Conservation (phyloP, 2,329 filamentous ascomycete species). For the Trichoderma brevicompactum region DNA sequence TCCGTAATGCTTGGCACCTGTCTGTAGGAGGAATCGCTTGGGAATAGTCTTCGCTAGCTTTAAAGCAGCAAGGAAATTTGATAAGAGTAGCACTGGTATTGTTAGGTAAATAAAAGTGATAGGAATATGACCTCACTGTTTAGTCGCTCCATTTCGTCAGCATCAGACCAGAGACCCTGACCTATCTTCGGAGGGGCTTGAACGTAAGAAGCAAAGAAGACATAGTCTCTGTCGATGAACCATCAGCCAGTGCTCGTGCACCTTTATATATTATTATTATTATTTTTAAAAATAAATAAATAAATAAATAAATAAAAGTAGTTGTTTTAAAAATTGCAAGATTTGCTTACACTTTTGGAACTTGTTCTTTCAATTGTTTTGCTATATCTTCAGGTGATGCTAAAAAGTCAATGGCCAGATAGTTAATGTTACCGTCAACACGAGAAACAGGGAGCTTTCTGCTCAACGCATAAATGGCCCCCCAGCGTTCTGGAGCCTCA, state of each 20-base stretch:
- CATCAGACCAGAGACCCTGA: conserved; percentile 14
- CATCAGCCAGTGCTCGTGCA: neutral
- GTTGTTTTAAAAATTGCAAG: neutral
- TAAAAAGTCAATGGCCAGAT: conserved; percentile 19
- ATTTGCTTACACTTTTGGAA: neutral
- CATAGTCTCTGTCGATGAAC: conserved; percentile 17
- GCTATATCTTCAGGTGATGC: conserved; percentile 9
- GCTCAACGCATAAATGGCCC: conserved; percentile 22
- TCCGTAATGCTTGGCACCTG: conserved; percentile 16
- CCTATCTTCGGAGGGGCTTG: conserved; percentile 1
- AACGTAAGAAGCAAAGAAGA: conserved; percentile 27
- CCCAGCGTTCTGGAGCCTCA: conserved; percentile 24
- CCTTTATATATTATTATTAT: neutral
- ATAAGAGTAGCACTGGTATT: neutral
- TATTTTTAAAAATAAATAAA: neutral
- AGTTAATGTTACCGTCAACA: conserved; percentile 1
- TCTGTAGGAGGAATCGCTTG: conserved; percentile 18
- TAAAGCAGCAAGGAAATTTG: conserved; percentile 16
- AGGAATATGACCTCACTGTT: conserved; percentile 1
- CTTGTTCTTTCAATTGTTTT: conserved; percentile 4
- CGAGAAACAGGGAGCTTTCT: conserved; percentile 4
- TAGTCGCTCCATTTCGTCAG: conserved; percentile 3
- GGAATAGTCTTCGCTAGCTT: neutral
- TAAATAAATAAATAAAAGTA: too few relatives aligned
- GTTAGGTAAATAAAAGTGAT: neutral